These are phyloP conservation scores for Ormosia semicastrata DNA, from an alignment of 306 rosid genomes.

Conservation along the genomic window DNA sequence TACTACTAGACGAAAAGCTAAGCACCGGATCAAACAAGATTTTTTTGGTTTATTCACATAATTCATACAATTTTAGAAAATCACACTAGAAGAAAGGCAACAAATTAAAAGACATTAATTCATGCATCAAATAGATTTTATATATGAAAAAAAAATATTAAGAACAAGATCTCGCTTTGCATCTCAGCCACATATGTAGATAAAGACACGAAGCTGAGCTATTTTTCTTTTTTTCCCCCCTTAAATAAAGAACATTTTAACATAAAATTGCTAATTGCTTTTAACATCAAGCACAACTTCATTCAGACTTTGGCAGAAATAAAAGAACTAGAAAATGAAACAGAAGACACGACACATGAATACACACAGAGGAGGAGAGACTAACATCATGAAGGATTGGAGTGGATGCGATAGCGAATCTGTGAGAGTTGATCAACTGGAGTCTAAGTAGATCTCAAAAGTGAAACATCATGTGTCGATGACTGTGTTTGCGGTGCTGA, in stretches of 20 bases:
- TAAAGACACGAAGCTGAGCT: conserved; percentile 11
- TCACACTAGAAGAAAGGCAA: not conserved
- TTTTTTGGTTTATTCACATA: not conserved
- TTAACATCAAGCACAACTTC: conserved; percentile 1
- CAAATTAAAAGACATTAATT: not conserved
- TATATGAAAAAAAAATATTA: not conserved
- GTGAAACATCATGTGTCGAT: too few relatives aligned
- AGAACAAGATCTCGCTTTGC: not conserved
- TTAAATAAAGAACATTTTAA: not conserved
- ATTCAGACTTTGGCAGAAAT: conserved; percentile 15
- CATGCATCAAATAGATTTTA: not conserved
- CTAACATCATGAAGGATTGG: conserved; percentile 85
- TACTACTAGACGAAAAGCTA: too few relatives aligned
- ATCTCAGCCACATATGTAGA: conserved; percentile 13
- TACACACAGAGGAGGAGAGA: not conserved
- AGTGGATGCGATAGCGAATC: conserved; percentile 68
- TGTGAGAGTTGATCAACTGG: conserved; percentile 68
- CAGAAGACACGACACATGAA: not conserved
- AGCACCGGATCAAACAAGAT: too few relatives aligned
- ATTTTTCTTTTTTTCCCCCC: not conserved
- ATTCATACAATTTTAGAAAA: not conserved
- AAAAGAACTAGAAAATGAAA: not conserved
- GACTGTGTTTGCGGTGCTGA: too few relatives aligned
- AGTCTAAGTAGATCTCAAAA: too few relatives aligned
- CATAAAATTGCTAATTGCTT: not conserved